Evolutionary conservation across 768 basidiomycete species (phyloP).

Genomic region (Trametes maxima): DNA sequence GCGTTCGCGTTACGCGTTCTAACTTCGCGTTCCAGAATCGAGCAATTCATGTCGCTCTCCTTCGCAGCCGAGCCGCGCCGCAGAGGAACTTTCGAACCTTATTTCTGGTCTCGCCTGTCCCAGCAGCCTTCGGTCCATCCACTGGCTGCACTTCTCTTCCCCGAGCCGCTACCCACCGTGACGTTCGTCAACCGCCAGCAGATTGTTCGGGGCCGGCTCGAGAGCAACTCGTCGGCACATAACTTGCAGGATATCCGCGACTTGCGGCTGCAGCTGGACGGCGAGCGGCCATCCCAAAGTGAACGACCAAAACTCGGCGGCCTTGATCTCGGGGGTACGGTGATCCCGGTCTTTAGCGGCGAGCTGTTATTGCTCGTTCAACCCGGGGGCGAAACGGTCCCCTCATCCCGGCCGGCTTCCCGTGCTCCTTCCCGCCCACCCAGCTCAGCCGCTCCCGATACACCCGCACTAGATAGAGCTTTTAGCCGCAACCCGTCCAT

Average conservation of each 20-base stretch:
- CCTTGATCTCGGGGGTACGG: constrained; percentile 59
- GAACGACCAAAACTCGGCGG: constrained; percentile 21
- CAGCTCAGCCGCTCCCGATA: constrained; percentile 54
- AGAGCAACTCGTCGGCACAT: constrained; percentile 52
- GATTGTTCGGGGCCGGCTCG: constrained; percentile 66
- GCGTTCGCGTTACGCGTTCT: background rate
- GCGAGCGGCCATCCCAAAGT: constrained; percentile 7
- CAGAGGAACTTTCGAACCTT: constrained; percentile 75
- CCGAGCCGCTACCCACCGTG: constrained; percentile 69
- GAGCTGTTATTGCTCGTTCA: constrained; percentile 75
- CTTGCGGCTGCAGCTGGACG: constrained; percentile 44
- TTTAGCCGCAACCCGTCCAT: constrained; percentile 71
- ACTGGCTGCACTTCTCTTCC: constrained; percentile 70
- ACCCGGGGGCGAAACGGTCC: constrained; percentile 40
- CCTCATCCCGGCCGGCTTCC: constrained; percentile 59
- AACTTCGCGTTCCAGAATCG: constrained; percentile 46
- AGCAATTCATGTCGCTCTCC: constrained; percentile 79
- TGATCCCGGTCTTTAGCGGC: constrained; percentile 74
- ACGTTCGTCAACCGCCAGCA: constrained; percentile 68
- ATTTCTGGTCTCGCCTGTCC: constrained; percentile 63
- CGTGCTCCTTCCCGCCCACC: constrained; percentile 70
- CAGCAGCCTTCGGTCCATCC: constrained; percentile 45
- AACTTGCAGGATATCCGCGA: constrained; percentile 65
- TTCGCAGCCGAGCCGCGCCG: constrained; percentile 72
- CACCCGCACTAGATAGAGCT: constrained; percentile 40